phyloP scores from a whole-genome alignment of 2,329 filamentous ascomycete genomes.

The Pezicula neosporulosa region DNA sequence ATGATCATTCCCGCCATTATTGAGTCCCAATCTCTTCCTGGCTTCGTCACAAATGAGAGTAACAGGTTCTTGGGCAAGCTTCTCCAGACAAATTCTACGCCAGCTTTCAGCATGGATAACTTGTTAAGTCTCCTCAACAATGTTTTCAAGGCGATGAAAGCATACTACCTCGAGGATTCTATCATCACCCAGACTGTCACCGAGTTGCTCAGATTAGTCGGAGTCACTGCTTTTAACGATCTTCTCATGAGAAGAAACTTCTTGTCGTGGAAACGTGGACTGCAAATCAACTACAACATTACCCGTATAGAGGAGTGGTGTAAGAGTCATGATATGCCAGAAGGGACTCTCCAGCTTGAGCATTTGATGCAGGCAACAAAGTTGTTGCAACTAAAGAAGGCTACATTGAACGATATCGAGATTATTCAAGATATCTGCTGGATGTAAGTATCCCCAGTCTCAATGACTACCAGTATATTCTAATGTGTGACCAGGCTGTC shows the following conservation, averaged over 20 bases:
- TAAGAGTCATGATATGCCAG: constrained; percentile 99
- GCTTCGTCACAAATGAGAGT: constrained; percentile 98
- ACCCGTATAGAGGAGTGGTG: constrained; percentile 99
- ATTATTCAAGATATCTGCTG: constrained; percentile 99
- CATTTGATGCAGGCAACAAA: constrained; percentile 99
- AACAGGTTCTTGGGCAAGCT: constrained; percentile 98
- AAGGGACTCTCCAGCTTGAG: constrained; percentile 94
- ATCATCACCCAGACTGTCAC: constrained; percentile 96
- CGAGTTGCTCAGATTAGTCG: constrained; percentile 87
- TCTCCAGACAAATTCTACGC: constrained; percentile 81
- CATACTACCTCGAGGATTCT: constrained; percentile 92
- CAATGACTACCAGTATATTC: constrained; percentile 4
- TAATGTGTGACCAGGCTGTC: constrained; percentile 63
- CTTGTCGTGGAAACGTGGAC: constrained; percentile 96
- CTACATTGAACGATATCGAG: constrained; percentile 97
- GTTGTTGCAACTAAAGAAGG: constrained; percentile 96
- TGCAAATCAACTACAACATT: constrained; percentile 99
- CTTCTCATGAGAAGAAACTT: constrained; percentile 97
- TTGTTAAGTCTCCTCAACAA: constrained; percentile 92
- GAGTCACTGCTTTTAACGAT: constrained; percentile 98
- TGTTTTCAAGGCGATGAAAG: constrained; percentile 98
- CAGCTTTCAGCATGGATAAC: constrained; percentile 99
- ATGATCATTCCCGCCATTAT: constrained; percentile 99
- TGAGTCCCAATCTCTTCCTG: constrained; percentile 94
- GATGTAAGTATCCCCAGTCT: constrained; percentile 70